phyloP scores from a whole-genome alignment of 1,284 basidiomycete genomes.

The Agaricales sp. region DNA sequence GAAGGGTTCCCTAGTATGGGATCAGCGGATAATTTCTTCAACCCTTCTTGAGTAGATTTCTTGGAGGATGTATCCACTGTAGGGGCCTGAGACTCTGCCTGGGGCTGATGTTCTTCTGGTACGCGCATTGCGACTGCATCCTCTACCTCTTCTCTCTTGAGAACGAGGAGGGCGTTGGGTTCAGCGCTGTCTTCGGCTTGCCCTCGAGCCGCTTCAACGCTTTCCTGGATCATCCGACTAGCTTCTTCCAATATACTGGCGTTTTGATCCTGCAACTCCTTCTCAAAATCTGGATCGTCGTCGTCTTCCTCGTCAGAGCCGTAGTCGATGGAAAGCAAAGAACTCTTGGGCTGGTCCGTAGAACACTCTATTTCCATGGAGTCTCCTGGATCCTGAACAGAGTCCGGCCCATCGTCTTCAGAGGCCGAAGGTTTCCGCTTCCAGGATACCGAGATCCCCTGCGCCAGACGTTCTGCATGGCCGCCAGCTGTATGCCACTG shows the following conservation, averaged over 20 bases:
- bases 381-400: slow-evolving; percentile 13
- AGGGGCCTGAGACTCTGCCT: background rate
- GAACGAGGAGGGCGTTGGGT: slow-evolving; percentile 8
- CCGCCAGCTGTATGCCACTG: slow-evolving; percentile 79
- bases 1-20: background rate
- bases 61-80: background rate
- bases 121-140: background rate
- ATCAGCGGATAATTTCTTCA: background rate
- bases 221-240: slow-evolving; percentile 30
- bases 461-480: slow-evolving; percentile 50
- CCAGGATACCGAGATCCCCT: slow-evolving; percentile 67
- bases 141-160: slow-evolving; percentile 19
- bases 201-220: slow-evolving; percentile 34
- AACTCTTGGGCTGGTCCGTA: slow-evolving; percentile 12
- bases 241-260: slow-evolving; percentile 51
- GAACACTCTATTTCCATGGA: slow-evolving; percentile 20
- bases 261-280: slow-evolving; percentile 37
- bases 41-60: background rate
- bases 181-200: slow-evolving; percentile 12
- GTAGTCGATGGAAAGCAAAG: slow-evolving; percentile 33
- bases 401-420: slow-evolving; percentile 15
- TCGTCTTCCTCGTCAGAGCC: slow-evolving; percentile 46
- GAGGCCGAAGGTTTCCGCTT: slow-evolving; percentile 28
- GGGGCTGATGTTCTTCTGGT: background rate
- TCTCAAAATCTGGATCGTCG: slow-evolving; percentile 52